phyloP scores from a whole-genome alignment of 768 basidiomycete species.

The Suillus luteus region DNA sequence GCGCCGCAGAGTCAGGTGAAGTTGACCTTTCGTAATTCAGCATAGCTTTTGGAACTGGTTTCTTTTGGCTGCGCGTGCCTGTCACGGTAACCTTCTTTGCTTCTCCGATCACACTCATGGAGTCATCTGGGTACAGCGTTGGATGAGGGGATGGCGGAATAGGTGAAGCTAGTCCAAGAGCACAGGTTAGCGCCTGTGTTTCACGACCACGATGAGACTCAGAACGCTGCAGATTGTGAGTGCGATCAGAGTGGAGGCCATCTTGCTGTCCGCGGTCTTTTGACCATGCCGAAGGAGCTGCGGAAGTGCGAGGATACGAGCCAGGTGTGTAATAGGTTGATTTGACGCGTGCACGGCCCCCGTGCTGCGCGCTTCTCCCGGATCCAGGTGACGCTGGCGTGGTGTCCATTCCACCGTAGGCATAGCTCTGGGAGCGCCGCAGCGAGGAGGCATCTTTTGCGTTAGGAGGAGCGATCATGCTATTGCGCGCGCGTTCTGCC shows the following conservation, averaged over 20 bases:
- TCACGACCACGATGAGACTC: conserved; percentile 46
- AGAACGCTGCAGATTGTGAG: conserved; percentile 35
- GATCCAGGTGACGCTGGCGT: conserved; percentile 41
- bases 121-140: conserved; percentile 73
- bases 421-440: conserved; percentile 38
- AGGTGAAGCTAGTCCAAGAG: conserved; percentile 38
- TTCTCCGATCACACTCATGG: conserved; percentile 58
- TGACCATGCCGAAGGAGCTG: conserved; percentile 37
- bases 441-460: conserved; percentile 25
- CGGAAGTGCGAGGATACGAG: conserved; percentile 55
- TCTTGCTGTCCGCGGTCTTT: conserved; percentile 36
- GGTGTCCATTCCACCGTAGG: conserved; percentile 57
- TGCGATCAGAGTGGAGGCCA: conserved; percentile 29
- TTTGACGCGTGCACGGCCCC: conserved; percentile 67
- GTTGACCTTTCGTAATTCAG: conserved; percentile 17
- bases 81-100: conserved; percentile 29
- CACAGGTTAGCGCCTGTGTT: conserved; percentile 40
- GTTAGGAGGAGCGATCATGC: conserved; percentile 21
- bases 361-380: conserved; percentile 31
- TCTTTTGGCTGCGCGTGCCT: conserved; percentile 33
- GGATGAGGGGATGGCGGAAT: conserved; percentile 56
- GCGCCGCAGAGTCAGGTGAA: conserved; percentile 45
- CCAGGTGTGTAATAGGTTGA: conserved; percentile 65
- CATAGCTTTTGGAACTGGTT: conserved; percentile 31
- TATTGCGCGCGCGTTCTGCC: conserved; percentile 22